Evolutionary conservation across 2,329 filamentous ascomycete species (phyloP).

Genomic region (Aspergillus fischeri): DNA sequence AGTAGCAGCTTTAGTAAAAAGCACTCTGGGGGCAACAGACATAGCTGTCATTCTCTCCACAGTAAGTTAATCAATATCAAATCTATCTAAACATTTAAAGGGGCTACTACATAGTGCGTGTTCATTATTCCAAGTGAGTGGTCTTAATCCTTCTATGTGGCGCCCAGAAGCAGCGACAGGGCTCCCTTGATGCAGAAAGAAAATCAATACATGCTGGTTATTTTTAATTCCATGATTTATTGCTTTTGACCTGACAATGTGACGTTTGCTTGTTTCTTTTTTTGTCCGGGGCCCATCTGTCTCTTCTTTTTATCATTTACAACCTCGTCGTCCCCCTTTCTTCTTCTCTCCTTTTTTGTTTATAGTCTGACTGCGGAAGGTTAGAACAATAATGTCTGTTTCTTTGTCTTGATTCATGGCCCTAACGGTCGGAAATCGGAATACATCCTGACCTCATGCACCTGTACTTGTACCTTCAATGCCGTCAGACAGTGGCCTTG

Average conservation of each 20-base stretch:
- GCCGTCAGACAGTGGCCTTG: neutral
- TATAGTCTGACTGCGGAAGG: neutral
- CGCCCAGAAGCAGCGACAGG: neutral
- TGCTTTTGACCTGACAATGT: neutral
- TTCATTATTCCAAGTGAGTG: neutral
- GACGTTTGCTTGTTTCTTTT: neutral
- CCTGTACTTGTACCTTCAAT: neutral
- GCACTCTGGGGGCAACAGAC: too few relatives aligned
- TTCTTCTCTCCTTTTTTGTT: neutral
- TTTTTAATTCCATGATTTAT: neutral
- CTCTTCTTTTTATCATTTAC: slow-evolving; percentile 1
- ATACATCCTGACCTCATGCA: neutral
- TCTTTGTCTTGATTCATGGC: neutral
- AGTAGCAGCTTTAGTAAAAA: too few relatives aligned
- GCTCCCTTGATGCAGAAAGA: neutral
- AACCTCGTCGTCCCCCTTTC: neutral
- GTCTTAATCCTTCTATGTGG: neutral
- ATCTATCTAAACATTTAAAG: neutral
- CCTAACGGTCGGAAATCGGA: neutral
- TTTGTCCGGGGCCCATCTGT: slow-evolving; percentile 1
- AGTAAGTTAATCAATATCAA: neutral
- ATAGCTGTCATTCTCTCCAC: too few relatives aligned
- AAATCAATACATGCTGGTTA: neutral
- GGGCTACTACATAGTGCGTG: neutral
- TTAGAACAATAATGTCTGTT: neutral